Percentiles rank a stretch among this genome's conserved stretches.
Evolutionary conservation across 257 asterid genomes (phyloP).

Genomic region (Verbena officinalis): DNA sequence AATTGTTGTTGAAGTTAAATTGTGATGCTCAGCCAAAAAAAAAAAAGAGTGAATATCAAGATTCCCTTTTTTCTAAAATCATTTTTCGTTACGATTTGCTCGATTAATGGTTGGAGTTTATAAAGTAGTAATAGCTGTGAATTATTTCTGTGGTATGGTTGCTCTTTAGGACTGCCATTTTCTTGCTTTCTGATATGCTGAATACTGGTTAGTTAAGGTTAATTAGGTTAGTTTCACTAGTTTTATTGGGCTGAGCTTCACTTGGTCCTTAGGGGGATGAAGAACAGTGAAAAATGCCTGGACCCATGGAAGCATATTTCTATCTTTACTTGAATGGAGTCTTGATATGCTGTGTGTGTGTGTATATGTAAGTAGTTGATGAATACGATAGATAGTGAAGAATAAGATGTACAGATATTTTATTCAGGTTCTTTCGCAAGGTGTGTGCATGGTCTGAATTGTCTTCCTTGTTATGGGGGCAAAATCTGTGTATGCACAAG

Average conservation of each 20-base stretch:
- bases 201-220: background rate
- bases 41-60: no score
- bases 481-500: no score
- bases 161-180: background rate
- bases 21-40: background rate
- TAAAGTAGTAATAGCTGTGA: background rate
- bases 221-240: no score
- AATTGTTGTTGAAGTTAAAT: background rate
- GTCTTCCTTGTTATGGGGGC: no score
- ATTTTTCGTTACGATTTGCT: slow-evolving; percentile 2
- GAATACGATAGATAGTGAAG: no score
- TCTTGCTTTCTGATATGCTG: background rate
- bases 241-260: no score
- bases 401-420: no score
- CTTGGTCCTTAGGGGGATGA: background rate
- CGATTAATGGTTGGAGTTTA: background rate
- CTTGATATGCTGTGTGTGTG: no score
- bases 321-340: no score
- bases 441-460: no score
- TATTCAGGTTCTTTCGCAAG: no score
- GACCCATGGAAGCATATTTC: background rate
- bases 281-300: background rate
- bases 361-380: no score
- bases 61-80: background rate
- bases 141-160: background rate